Evolutionary conservation across 768 basidiomycete species (phyloP), one percentile per base, ranked within the genome.

Genomic region (Coprinopsis sp.): DNA sequence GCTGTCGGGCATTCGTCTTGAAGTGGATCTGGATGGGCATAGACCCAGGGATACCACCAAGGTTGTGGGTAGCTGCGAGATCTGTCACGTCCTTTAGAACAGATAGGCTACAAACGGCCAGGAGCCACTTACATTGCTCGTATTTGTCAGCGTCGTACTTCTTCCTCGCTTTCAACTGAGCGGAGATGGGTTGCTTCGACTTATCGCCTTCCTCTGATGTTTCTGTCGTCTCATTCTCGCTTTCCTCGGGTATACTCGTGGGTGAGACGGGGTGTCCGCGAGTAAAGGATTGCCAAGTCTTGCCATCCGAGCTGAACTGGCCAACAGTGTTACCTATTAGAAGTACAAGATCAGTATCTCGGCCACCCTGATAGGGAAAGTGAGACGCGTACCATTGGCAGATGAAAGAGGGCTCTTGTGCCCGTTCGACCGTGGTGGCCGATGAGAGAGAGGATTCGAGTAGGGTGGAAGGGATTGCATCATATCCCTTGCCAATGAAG

Each of bases 271-370:
- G 46, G 14, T 64, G 60, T 25, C 64, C 59, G 45, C 65, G 65
- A n/a, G 78, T 72, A 54, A 87, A 82, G 16, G 74, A 59, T 47
- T 76, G 72, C 84, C 84, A 87, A 11, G 81, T 78, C 50, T 69
- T 75, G 55, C 81, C 75, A 55, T 77, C 73, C 50, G 74, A 73
- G 55, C 69, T 78, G 85, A 84, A 87, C 59, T 88, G 86, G 52
- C 83, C 87, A 1, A 84, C 82, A 24, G 70, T 78, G 63, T 77
- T 70, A 22, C 83, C 84, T 7, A 82, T 83, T n/a, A 87, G 77
- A 27, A 87, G 69, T 52, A 72, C 75, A 54, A 78, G 49, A 27
- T 87, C 68, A 53, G 79, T 77, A 25, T 67, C 70, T 54, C n/a
- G 37, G 28, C 23, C 31, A 82, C 78, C 14, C 37, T 31, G 30